These are phyloP conservation scores for Toxoplasma gondii DNA, from an alignment of 169 alveolate species.

Conservation along the genomic window DNA sequence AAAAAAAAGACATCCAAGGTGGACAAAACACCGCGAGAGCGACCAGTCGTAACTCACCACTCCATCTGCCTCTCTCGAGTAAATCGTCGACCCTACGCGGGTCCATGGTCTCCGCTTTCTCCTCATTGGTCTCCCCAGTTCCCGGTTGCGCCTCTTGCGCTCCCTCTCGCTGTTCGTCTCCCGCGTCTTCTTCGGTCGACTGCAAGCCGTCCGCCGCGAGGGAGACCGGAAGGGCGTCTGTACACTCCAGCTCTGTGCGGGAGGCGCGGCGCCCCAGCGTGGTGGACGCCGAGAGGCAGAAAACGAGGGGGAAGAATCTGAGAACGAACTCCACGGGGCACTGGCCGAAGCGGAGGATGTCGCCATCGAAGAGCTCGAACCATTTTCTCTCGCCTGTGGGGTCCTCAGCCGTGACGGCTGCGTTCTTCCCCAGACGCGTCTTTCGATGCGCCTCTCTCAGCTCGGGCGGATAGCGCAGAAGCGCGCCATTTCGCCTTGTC, in stretches of 20 bases:
- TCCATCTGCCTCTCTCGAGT: neutral
- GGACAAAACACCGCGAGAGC: neutral
- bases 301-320: constrained; percentile 6
- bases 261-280: neutral
- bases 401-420: constrained; percentile 1
- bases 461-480: constrained; percentile 25
- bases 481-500: neutral
- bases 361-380: constrained; percentile 20
- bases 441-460: neutral
- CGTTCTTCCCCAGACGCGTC: neutral
- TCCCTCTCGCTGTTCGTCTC: neutral
- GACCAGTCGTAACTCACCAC: neutral
- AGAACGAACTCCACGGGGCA: neutral
- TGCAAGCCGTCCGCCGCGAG: neutral
- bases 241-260: neutral
- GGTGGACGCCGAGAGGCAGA: neutral
- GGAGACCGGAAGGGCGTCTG: neutral
- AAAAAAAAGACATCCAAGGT: neutral
- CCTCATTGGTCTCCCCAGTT: neutral
- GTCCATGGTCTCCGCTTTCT: neutral
- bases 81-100: neutral
- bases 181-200: neutral
- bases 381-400: neutral
- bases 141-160: neutral
- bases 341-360: neutral